Conservation (phyloP, 768 basidiomycete genomes). For the Royoungia palumana region DNA sequence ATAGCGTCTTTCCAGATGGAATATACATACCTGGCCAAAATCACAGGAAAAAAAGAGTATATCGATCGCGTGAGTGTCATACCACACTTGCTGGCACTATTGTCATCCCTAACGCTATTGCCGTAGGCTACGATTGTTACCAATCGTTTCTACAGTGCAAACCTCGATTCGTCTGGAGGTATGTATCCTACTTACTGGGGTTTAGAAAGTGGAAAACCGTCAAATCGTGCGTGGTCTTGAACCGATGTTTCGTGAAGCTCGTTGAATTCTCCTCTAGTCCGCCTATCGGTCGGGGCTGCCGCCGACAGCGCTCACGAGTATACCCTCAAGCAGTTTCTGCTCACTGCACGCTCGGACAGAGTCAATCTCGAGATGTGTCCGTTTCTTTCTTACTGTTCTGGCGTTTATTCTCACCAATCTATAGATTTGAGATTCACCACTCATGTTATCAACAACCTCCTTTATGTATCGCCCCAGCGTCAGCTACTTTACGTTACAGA, state of each 20-base stretch:
- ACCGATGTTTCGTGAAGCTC: background rate
- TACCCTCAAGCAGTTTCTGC: conserved; percentile 67
- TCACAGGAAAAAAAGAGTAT: conserved; percentile 67
- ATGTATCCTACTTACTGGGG: conserved; percentile 67
- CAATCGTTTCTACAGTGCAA: conserved; percentile 42
- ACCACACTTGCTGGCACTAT: background rate
- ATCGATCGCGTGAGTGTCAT: conserved; percentile 46
- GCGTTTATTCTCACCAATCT: conserved; percentile 3
- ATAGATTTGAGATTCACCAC: conserved; percentile 61
- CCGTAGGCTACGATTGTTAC: conserved; percentile 49
- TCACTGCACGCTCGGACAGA: conserved; percentile 61
- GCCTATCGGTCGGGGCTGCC: conserved; percentile 58
- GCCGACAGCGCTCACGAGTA: conserved; percentile 80
- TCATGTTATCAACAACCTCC: conserved; percentile 57
- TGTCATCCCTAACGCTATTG: background rate
- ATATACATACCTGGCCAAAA: conserved; percentile 76
- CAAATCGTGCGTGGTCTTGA: conserved; percentile 40
- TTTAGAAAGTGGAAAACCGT: conserved; percentile 42
- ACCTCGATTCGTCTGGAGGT: conserved; percentile 48
- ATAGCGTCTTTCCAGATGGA: conserved; percentile 81
- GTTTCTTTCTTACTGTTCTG: conserved; percentile 16
- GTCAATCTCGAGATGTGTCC: conserved; percentile 64
- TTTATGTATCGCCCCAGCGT: conserved; percentile 65
- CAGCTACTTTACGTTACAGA: conserved; percentile 70
- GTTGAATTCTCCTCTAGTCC: conserved; percentile 23